phyloP scores from a whole-genome alignment of 768 basidiomycete species.

The Piloderma croceum region DNA sequence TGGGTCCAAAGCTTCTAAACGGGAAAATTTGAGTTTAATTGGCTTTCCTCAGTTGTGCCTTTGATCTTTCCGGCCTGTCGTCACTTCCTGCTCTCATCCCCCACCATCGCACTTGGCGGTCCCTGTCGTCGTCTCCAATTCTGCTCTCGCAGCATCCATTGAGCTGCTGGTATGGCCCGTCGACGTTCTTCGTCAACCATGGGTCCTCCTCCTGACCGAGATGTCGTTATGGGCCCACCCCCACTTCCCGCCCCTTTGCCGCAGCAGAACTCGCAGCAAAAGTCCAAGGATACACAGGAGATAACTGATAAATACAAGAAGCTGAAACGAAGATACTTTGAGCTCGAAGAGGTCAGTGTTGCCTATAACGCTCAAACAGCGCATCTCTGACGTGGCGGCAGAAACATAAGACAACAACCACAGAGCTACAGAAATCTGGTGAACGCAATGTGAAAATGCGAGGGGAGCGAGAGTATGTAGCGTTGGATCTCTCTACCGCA shows the following conservation, averaged over 20 bases:
- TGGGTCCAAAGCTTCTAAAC: background rate
- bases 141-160: slow-evolving; percentile 17
- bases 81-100: slow-evolving; percentile 18
- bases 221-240: slow-evolving; percentile 48
- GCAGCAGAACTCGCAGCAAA: slow-evolving; percentile 24
- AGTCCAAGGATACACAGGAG: slow-evolving; percentile 35
- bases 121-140: slow-evolving; percentile 5
- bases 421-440: slow-evolving; percentile 53
- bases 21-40: background rate
- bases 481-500: slow-evolving; percentile 7
- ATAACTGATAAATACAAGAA: slow-evolving; percentile 52
- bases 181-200: slow-evolving; percentile 20
- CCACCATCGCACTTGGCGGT: slow-evolving; percentile 7
- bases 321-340: slow-evolving; percentile 60
- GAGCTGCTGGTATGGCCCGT: no score
- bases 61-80: slow-evolving; percentile 8
- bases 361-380: background rate
- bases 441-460: slow-evolving; percentile 59
- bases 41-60: slow-evolving; percentile 3
- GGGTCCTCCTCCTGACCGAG: slow-evolving; percentile 40
- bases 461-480: slow-evolving; percentile 57
- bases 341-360: slow-evolving; percentile 57
- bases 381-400: slow-evolving; percentile 28
- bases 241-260: slow-evolving; percentile 33
- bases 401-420: slow-evolving; percentile 55